Base-by-base conservation (phyloP, 495 filamentous ascomycete genomes). In the Penicillium dipodomyicola region DNA sequence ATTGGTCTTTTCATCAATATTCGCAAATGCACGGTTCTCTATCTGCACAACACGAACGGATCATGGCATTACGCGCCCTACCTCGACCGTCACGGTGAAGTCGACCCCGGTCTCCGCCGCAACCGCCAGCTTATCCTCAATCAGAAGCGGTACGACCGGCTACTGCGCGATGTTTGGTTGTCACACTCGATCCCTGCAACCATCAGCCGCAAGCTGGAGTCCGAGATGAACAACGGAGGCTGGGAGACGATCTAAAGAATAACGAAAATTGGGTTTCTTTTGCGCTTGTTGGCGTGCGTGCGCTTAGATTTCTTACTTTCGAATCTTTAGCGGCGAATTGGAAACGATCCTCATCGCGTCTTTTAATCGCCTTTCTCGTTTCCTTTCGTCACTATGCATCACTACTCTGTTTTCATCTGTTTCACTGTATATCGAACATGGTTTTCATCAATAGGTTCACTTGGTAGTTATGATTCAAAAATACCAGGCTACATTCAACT, bases 1-100 rank as follows among this genome's bases (percentile, higher is more conserved):
- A 85, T 94, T 25, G 94, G 95, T 19, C 71, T 97, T 25, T 97
- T 92, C 75, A 88, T 99, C 72, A 96, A 96, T 70, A 94, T 99
- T 65, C 85, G 92, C 50, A 96, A 96, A 76, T 96, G 95, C 74
- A 87, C 82, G 44, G 85, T 96, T 32, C 81, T 96, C 50, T 96
- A 93, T 72, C 73, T 95, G 49, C 87, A 96, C 72, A 82, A 86
- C 60, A 72, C 76, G n/a, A 85, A 88, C 49, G 94, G 92, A 42
- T 91, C 87, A 42, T 98, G 88, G 77, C 86, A 85, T 63, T 81
- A 83, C 39, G 93, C 94, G 7, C 94, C 94, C 11, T 98, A 97
- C 71, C 86, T 97, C 47, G 95, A 97, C 75, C 87, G 86, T 65
- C 92, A 96, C 72, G 95, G 94, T 57, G 94, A 98, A 77, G 87